Evolutionary conservation across 2,329 filamentous ascomycete genomes (phyloP), one percentile per base, ranked within the genome.

Genomic region (Sporothrix schenckii): DNA sequence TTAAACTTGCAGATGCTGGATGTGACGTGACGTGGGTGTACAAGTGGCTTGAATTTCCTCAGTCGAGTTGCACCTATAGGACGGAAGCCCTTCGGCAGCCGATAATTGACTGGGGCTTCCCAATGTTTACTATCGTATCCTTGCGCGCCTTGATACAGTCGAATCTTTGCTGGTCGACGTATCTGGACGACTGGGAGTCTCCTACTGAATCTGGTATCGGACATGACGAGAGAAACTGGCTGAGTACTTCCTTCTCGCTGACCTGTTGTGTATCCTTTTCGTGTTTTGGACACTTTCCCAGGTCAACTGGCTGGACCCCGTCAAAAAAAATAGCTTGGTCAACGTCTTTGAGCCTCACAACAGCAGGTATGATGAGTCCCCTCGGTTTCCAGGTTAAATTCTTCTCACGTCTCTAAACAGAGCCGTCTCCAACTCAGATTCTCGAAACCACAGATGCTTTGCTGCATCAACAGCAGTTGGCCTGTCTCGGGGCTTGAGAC

Each of bases 401-500:
- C 21, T 58, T 68, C 49, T 72, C 67, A 1, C 71, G 68, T 41
- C 69, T 71, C 10, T 60, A 54, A 74, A 74, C 1, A 72, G 14
- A 0, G 21, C 9, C 0, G 58, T 44, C 30, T 74, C 70, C 0
- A 66, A 21, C 1, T 49, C 52, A 1, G 69, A 58, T 10, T 60
- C 71, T 14, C 47, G 69, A 9, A 75, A 34, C 74, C 74, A 75
- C 0, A 47, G 2, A 41, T 75, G 73, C 7, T 69, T 54, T 2
- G 58, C 65, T 2, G 71, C 70, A 4, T 27, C 14, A 2, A n/a
- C 11, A 1, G 73, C 74, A 7, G 73, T 69, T 10, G 71, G 71
- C 39, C 74, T 53, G 3, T 30, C 53, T 2, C 4, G 6, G 0
- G 74, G 72, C 1, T 72, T 30, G 16, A 61, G 71, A 24, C 56